Percentiles rank a stretch among this genome's conserved stretches.
Conservation (phyloP, 495 filamentous ascomycete genomes). For the Trichoderma orchidacearum region DNA sequence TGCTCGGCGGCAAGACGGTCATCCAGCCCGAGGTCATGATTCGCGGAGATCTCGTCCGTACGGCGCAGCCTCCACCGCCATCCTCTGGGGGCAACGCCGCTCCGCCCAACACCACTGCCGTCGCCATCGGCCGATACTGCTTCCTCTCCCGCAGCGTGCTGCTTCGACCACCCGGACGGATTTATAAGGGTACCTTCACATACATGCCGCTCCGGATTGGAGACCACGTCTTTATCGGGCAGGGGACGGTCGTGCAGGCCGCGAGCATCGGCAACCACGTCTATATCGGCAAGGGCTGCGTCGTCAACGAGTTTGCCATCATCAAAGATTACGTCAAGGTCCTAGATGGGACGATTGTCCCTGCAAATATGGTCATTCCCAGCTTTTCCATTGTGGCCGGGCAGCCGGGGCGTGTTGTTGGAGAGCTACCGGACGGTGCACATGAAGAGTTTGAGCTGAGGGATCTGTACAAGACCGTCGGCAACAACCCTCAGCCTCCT, state of each 20-base stretch:
- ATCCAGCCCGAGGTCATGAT: constrained; percentile 87
- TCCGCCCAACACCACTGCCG: constrained; percentile 44
- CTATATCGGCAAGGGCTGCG: constrained; percentile 57
- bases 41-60: constrained; percentile 73
- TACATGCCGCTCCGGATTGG: constrained; percentile 84
- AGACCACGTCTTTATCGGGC: constrained; percentile 81
- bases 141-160: constrained; percentile 62
- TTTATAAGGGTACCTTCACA: constrained; percentile 52
- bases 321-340: constrained; percentile 83
- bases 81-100: constrained; percentile 12
- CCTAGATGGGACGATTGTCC: constrained; percentile 68
- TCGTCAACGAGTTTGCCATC: constrained; percentile 72
- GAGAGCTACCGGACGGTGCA: constrained; percentile 71
- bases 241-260: constrained; percentile 59
- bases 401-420: constrained; percentile 66
- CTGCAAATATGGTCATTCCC: constrained; percentile 80
- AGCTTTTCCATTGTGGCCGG: constrained; percentile 79
- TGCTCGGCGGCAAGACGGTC: constrained; percentile 89
- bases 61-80: constrained; percentile 21
- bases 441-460: constrained; percentile 45
- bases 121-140: constrained; percentile 79
- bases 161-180: constrained; percentile 61
- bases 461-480: constrained; percentile 37
- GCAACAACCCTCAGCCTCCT: constrained; percentile 31
- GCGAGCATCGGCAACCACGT: constrained; percentile 72